phyloP scores from a whole-genome alignment of 192 early-diverging fungal species.

The Coemansia sp. region DNA sequence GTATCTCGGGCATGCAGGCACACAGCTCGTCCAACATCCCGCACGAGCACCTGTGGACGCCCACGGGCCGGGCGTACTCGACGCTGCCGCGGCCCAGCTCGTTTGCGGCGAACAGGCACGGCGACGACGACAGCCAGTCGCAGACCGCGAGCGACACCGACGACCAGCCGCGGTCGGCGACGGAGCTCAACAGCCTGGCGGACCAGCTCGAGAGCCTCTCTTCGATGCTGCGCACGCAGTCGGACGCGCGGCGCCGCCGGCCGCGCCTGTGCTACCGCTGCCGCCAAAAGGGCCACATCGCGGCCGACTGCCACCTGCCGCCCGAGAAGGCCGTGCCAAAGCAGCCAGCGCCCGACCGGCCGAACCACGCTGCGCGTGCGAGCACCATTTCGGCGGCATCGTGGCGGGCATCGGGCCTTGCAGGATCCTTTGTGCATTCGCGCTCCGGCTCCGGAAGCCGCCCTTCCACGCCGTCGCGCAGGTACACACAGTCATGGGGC shows the following conservation, averaged over 20 bases:
- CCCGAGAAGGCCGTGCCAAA: slow-evolving; percentile 24
- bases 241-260: slow-evolving; percentile 38
- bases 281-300: slow-evolving; percentile 50
- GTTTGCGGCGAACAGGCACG: background rate
- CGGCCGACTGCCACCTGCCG: slow-evolving; percentile 39
- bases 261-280: slow-evolving; percentile 50
- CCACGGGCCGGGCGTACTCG: background rate
- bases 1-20: no score
- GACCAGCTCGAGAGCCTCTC: slow-evolving; percentile 49
- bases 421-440: background rate
- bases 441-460: background rate
- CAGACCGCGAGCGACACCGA: slow-evolving; percentile 24
- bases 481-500: slow-evolving; percentile 27
- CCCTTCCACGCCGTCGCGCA: slow-evolving; percentile 6
- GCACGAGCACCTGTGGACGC: background rate
- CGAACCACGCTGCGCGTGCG: slow-evolving; percentile 7
- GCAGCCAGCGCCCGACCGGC: slow-evolving; percentile 28
- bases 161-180: slow-evolving; percentile 25
- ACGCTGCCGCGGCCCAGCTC: background rate
- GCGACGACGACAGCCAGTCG: slow-evolving; percentile 6
- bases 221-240: slow-evolving; percentile 40
- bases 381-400: slow-evolving; percentile 16
- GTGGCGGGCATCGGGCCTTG: background rate
- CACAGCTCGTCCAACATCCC: background rate
- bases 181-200: slow-evolving; percentile 39